phyloP scores from a whole-genome alignment of 2,329 filamentous ascomycete species.

The Fusarium sp. region DNA sequence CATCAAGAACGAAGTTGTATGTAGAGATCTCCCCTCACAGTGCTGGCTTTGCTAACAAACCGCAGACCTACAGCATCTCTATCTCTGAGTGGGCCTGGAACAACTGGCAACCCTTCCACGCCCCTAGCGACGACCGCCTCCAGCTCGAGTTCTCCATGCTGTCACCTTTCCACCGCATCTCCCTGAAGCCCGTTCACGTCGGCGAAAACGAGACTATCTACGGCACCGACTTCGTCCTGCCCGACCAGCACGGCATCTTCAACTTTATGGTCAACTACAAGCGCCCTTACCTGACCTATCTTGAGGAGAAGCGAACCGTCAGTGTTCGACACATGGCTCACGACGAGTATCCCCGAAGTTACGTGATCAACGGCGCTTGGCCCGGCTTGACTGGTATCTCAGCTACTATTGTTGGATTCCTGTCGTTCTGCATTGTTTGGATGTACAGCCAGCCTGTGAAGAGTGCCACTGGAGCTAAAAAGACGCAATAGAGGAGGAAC shows the following conservation, averaged over 20 bases:
- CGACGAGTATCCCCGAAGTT: constrained; percentile 95
- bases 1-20: constrained; percentile 96
- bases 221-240: constrained; percentile 80
- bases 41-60: constrained; percentile 41
- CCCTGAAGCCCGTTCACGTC: constrained; percentile 69
- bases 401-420: constrained; percentile 84
- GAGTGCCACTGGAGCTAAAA: constrained; percentile 55
- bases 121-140: constrained; percentile 77
- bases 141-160: constrained; percentile 99
- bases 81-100: constrained; percentile 86
- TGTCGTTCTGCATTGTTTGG: constrained; percentile 89
- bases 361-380: constrained; percentile 89
- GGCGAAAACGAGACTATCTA: constrained; percentile 79
- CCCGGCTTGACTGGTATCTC: constrained; percentile 93
- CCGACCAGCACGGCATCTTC: constrained; percentile 99
- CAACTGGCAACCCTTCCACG: constrained; percentile 79
- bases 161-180: constrained; percentile 92
- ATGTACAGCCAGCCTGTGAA: constrained; percentile 73
- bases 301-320: constrained; percentile 95
- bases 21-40: neutral
- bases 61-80: constrained; percentile 85
- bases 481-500: constrained; percentile 57
- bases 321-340: constrained; percentile 97
- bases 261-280: constrained; percentile 99
- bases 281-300: constrained; percentile 86